phyloP scores from a whole-genome alignment of 2,329 filamentous ascomycete species.

The Ophiostoma tasmaniense region DNA sequence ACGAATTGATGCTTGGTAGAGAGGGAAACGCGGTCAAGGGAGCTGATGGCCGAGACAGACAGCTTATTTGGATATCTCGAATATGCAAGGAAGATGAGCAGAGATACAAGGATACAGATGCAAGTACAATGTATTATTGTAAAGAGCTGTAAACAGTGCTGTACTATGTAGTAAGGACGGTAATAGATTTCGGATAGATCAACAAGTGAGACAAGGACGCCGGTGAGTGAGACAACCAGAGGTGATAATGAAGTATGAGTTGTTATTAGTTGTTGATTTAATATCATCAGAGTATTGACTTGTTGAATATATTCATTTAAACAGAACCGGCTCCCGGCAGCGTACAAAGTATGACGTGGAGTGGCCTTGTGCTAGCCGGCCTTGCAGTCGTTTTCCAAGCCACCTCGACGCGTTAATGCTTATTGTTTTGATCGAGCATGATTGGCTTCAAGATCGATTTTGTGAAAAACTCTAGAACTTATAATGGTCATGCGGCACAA shows the following conservation, averaged over 20 bases:
- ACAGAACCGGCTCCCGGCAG: background rate
- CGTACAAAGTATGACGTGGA: background rate
- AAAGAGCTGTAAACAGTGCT: too few relatives aligned
- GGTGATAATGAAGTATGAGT: background rate
- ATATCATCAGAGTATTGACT: background rate
- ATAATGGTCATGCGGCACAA: too few relatives aligned
- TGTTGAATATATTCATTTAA: background rate
- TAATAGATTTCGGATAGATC: background rate
- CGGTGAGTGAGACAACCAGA: background rate
- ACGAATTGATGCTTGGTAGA: background rate
- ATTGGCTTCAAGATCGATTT: background rate
- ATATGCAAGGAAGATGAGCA: background rate
- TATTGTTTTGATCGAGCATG: background rate
- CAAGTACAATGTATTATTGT: too few relatives aligned
- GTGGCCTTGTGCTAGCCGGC: background rate
- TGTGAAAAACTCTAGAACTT: too few relatives aligned
- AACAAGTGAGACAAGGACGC: background rate
- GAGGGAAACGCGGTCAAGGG: background rate
- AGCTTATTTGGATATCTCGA: background rate
- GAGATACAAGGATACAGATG: background rate
- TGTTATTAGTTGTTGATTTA: too few relatives aligned
- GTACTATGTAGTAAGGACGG: too few relatives aligned
- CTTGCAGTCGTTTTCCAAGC: background rate
- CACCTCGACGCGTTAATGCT: background rate
- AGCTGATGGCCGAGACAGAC: background rate